These are phyloP conservation scores for Lentinula edodes DNA, from an alignment of 768 basidiomycete genomes.

Conservation along the genomic window DNA sequence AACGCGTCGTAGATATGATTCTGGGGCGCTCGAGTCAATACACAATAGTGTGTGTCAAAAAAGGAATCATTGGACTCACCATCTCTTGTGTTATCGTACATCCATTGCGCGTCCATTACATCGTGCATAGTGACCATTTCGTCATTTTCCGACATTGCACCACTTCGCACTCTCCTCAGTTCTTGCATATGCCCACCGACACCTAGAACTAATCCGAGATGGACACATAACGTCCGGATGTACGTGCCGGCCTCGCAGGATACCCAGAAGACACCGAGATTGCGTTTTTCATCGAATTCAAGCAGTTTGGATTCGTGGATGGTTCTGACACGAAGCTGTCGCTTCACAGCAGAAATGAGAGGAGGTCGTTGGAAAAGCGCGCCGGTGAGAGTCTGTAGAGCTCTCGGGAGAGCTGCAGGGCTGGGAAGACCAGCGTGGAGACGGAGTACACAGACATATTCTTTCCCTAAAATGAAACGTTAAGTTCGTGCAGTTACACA, in stretches of 20 bases:
- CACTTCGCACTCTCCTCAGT: slow-evolving; percentile 87
- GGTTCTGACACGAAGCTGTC: slow-evolving; percentile 94
- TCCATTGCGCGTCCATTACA: slow-evolving; percentile 97
- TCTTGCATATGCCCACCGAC: slow-evolving; percentile 99
- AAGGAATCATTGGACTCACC: slow-evolving; percentile 44
- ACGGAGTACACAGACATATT: slow-evolving; percentile 95
- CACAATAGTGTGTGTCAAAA: not conserved
- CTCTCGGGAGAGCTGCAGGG: slow-evolving; percentile 84
- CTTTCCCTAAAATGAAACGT: slow-evolving; percentile 63
- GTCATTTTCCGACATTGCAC: slow-evolving; percentile 96
- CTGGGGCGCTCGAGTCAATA: slow-evolving; percentile 33
- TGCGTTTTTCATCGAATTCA: slow-evolving; percentile 96
- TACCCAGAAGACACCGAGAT: slow-evolving; percentile 97
- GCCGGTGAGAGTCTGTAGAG: slow-evolving; percentile 94
- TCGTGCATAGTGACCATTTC: slow-evolving; percentile 99
- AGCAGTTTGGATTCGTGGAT: slow-evolving; percentile 94
- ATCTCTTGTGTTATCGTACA: slow-evolving; percentile 95
- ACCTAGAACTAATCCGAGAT: slow-evolving; percentile 88
- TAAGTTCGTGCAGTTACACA: not conserved
- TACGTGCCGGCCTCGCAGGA: slow-evolving; percentile 98
- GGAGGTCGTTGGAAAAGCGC: slow-evolving; percentile 99
- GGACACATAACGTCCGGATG: slow-evolving; percentile 95
- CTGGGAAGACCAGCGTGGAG: slow-evolving; percentile 79
- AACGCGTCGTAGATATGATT: slow-evolving; percentile 92
- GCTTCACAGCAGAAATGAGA: slow-evolving; percentile 97